Percentiles rank a stretch among this genome's conserved stretches.
These are phyloP conservation scores for Primulina huaijiensis DNA, from an alignment of 257 asterid species.

Conservation along the genomic window DNA sequence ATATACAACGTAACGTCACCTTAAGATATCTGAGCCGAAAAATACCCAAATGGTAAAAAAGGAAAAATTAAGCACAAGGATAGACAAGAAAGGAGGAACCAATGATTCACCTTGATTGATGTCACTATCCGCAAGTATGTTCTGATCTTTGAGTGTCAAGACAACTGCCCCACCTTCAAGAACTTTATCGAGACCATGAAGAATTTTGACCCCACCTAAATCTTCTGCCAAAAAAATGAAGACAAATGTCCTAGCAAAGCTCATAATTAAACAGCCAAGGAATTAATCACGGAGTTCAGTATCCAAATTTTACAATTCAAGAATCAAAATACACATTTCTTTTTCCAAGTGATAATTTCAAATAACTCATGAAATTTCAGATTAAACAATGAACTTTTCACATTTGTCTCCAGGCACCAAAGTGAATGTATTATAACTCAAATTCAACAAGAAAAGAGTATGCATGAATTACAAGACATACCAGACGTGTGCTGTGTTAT, in stretches of 20 bases:
- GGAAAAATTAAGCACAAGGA: constrained; percentile 22
- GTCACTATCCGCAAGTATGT: constrained; percentile 81
- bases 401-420: constrained; percentile 21
- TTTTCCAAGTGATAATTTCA: not conserved
- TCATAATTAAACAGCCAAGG: constrained; percentile 15
- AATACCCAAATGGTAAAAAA: constrained; percentile 48
- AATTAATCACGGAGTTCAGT: not conserved
- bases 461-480: constrained; percentile 31
- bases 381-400: not conserved
- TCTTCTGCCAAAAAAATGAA: constrained; percentile 41
- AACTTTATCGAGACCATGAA: constrained; percentile 89
- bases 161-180: constrained; percentile 95
- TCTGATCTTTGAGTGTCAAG: constrained; percentile 94
- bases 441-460: not conserved
- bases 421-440: constrained; percentile 5
- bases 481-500: constrained; percentile 41
- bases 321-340: not conserved
- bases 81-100: constrained; percentile 8
- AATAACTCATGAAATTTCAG: not conserved
- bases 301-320: constrained; percentile 8
- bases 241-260: constrained; percentile 23
- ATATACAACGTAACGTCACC: constrained; percentile 82
- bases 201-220: constrained; percentile 80
- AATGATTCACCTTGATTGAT: constrained; percentile 67
- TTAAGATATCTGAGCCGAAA: constrained; percentile 89